Percentiles rank a stretch among this genome's conserved stretches.
phyloP scores from a whole-genome alignment of 805 yeast species.

The Saccharomyces cerevisiae region DNA sequence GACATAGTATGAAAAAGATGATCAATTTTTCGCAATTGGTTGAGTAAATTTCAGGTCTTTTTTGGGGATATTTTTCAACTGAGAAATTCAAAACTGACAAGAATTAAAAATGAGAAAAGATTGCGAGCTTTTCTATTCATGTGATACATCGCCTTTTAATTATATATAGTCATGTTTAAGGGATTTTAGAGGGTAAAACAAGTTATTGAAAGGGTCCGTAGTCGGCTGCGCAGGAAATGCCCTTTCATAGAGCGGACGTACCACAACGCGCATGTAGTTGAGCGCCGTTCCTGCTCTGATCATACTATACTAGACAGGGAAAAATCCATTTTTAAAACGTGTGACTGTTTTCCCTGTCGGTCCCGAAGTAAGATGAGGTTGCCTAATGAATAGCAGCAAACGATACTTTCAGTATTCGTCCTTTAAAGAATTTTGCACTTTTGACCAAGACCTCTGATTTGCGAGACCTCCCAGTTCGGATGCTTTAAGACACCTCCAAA shows the following conservation, averaged over 20 bases:
- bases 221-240: neutral
- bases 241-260: neutral
- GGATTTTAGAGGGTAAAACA: neutral
- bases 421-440: neutral
- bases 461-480: neutral
- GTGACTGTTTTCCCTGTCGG: neutral
- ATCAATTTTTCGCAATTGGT: neutral
- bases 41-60: neutral
- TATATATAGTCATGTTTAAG: neutral
- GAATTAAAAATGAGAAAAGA: neutral
- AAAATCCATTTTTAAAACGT: neutral
- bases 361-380: neutral
- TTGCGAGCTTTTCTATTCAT: neutral
- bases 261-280: too few relatives aligned
- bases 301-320: neutral
- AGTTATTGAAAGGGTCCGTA: neutral
- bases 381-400: neutral
- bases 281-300: constrained; percentile 1
- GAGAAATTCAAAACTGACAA: neutral
- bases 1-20: neutral
- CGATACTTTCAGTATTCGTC: neutral
- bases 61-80: neutral
- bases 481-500: too few relatives aligned
- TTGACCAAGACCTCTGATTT: neutral
- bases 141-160: neutral